A percentile compares a stretch with the other conserved stretches of the same genome.
These are phyloP conservation scores for Penicillium fuscoglaucum DNA, from an alignment of 2,329 filamentous ascomycete genomes.

Conservation along the genomic window DNA sequence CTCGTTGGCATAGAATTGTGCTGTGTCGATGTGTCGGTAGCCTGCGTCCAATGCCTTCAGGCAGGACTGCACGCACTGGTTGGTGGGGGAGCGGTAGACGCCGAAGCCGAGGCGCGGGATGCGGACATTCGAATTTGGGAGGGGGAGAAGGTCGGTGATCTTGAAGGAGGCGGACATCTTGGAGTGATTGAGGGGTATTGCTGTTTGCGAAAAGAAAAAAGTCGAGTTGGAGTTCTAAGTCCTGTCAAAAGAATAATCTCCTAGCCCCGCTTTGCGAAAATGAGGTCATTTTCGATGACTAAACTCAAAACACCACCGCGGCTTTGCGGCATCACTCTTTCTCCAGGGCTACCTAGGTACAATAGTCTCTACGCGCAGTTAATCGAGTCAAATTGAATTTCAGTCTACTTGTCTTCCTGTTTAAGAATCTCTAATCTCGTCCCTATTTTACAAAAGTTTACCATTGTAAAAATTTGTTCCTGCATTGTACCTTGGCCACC, in stretches of 20 bases:
- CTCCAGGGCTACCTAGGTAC: no score
- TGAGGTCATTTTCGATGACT: conserved; percentile 14
- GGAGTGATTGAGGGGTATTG: neutral
- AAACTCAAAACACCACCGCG: neutral
- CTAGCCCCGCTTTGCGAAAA: conserved; percentile 13
- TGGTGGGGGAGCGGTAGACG: conserved; percentile 62
- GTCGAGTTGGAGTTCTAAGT: neutral
- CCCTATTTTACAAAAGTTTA: neutral
- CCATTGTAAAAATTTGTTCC: neutral
- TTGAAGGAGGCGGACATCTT: conserved; percentile 41
- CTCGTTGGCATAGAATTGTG: conserved; percentile 71
- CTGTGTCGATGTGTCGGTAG: conserved; percentile 59
- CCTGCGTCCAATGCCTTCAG: conserved; percentile 55
- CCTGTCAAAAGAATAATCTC: conserved; percentile 1
- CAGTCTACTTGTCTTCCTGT: neutral
- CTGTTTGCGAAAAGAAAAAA: conserved; percentile 4
- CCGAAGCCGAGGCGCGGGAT: conserved; percentile 72
- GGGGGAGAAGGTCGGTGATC: conserved; percentile 51
- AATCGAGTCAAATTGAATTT: neutral
- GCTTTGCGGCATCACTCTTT: neutral
- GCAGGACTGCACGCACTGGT: conserved; percentile 59
- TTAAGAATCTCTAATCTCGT: neutral
- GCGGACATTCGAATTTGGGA: conserved; percentile 51
- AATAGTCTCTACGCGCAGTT: neutral
- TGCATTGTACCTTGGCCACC: neutral